A percentile compares a stretch with the other conserved stretches of the same genome.
Conservation (phyloP, 2,329 filamentous ascomycete species). For the Aspergillus vadensis region DNA sequence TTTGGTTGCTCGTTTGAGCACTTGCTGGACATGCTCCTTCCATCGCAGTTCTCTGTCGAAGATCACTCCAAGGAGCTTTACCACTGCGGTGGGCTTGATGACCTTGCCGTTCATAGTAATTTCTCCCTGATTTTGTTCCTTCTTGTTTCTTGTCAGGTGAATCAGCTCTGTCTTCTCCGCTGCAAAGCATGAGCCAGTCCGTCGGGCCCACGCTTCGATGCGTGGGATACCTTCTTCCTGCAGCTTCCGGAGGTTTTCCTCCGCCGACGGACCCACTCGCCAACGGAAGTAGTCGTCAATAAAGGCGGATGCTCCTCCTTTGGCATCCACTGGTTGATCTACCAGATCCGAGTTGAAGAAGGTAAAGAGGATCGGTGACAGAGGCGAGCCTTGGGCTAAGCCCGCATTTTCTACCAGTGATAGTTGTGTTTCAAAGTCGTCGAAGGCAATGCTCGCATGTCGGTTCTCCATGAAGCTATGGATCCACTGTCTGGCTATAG, state of each 20-base stretch:
- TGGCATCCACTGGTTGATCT: slow-evolving; percentile 20
- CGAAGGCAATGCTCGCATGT: slow-evolving; percentile 19
- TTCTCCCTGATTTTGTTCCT: slow-evolving; percentile 17
- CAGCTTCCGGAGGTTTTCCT: slow-evolving; percentile 26
- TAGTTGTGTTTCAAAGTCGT: slow-evolving; percentile 19
- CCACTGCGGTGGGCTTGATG: slow-evolving; percentile 19
- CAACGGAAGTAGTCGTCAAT: slow-evolving; percentile 32
- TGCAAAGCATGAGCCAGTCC: slow-evolving; percentile 30
- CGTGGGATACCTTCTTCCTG: slow-evolving; percentile 28
- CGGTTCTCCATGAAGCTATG: slow-evolving; percentile 21
- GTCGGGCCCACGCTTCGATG: slow-evolving; percentile 27
- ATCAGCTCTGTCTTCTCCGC: slow-evolving; percentile 35
- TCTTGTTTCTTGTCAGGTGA: slow-evolving; percentile 28
- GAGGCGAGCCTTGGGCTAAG: slow-evolving; percentile 30
- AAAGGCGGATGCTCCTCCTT: slow-evolving; percentile 32
- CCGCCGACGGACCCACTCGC: not conserved
- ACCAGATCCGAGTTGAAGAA: slow-evolving; percentile 44
- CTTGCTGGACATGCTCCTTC: slow-evolving; percentile 27
- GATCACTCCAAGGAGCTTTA: slow-evolving; percentile 30
- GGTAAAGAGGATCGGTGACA: slow-evolving; percentile 40
- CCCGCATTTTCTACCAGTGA: slow-evolving; percentile 13
- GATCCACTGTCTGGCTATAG: slow-evolving; percentile 15
- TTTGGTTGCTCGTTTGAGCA: slow-evolving; percentile 23
- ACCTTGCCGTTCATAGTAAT: slow-evolving; percentile 21
- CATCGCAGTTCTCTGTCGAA: slow-evolving; percentile 26